A percentile compares a stretch with the other conserved stretches of the same genome.
Conservation (phyloP, 345 rosid genomes). For the Melaleuca alternifolia region DNA sequence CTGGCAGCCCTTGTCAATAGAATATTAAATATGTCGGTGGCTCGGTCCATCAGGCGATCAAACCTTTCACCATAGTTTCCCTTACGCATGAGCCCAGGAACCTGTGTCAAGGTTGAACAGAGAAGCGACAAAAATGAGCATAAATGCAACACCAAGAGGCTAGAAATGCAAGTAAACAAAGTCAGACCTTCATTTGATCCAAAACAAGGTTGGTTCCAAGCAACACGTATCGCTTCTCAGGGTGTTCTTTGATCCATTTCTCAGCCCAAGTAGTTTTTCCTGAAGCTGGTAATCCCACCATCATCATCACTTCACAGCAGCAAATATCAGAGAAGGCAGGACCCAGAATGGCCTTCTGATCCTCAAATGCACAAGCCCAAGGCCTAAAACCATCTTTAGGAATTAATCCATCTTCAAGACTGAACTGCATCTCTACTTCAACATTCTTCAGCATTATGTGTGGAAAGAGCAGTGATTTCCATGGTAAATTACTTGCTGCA, state of each 20-base stretch:
- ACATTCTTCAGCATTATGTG: conserved; percentile 26
- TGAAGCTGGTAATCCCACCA: conserved; percentile 29
- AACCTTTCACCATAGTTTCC: conserved; percentile 13
- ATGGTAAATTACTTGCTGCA: background rate
- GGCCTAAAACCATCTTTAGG: conserved; percentile 16
- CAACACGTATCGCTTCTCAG: conserved; percentile 20
- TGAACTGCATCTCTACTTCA: conserved; percentile 18
- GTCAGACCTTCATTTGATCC: conserved; percentile 26
- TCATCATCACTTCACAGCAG: conserved; percentile 20
- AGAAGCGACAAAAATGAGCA: background rate
- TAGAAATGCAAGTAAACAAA: background rate
- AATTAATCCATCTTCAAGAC: conserved; percentile 15
- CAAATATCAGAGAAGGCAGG: conserved; percentile 3
- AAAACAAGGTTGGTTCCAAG: conserved; percentile 27
- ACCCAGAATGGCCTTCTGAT: conserved; percentile 14
- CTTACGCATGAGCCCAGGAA: conserved; percentile 16
- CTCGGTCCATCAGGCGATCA: conserved; percentile 9
- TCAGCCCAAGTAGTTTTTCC: conserved; percentile 31
- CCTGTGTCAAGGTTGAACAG: background rate
- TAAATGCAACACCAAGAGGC: background rate
- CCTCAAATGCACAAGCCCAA: conserved; percentile 19
- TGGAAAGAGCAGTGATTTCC: conserved; percentile 20
- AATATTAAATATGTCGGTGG: conserved; percentile 10
- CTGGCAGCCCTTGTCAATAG: conserved; percentile 18
- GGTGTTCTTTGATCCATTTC: conserved; percentile 23